Percentiles rank a stretch among this genome's conserved stretches.
Conservation (phyloP, 176 grass and related monocot species). For the Eremochloa ophiuroides region DNA sequence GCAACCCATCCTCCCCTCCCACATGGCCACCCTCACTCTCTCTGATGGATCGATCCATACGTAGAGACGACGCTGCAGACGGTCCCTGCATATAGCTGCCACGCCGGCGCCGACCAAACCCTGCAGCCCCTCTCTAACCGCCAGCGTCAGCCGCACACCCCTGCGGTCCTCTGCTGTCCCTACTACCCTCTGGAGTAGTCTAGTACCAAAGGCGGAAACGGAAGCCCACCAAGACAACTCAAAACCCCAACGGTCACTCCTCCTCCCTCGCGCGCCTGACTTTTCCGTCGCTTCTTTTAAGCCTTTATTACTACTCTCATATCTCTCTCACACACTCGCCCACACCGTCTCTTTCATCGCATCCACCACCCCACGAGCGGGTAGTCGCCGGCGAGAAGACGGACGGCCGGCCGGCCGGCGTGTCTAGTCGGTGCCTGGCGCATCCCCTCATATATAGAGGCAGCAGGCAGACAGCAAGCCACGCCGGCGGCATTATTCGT, state of each 20-base stretch:
- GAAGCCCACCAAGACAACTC: constrained; percentile 40
- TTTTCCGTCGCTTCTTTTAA: constrained; percentile 54
- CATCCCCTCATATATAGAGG: no score
- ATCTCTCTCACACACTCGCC: not conserved
- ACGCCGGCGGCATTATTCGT: not conserved
- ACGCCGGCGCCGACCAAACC: constrained; percentile 20
- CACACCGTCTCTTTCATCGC: constrained; percentile 4
- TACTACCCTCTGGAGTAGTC: no score
- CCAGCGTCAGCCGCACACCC: not conserved
- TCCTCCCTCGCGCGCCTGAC: not conserved
- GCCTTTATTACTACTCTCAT: constrained; percentile 1
- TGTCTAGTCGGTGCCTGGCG: not conserved
- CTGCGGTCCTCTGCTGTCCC: not conserved
- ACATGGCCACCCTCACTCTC: constrained; percentile 28
- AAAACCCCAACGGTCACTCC: constrained; percentile 63
- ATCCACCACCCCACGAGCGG: not conserved
- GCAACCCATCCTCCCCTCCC: not conserved
- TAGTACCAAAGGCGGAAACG: no score
- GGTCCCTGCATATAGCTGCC: not conserved
- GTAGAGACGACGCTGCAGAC: constrained; percentile 3
- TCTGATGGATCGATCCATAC: not conserved
- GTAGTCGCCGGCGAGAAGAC: not conserved
- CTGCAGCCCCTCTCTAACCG: no score
- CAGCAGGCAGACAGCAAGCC: not conserved
- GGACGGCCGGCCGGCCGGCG: no score